Conservation (phyloP, 2,329 filamentous ascomycete genomes). For the Chaetomium strumarium region DNA sequence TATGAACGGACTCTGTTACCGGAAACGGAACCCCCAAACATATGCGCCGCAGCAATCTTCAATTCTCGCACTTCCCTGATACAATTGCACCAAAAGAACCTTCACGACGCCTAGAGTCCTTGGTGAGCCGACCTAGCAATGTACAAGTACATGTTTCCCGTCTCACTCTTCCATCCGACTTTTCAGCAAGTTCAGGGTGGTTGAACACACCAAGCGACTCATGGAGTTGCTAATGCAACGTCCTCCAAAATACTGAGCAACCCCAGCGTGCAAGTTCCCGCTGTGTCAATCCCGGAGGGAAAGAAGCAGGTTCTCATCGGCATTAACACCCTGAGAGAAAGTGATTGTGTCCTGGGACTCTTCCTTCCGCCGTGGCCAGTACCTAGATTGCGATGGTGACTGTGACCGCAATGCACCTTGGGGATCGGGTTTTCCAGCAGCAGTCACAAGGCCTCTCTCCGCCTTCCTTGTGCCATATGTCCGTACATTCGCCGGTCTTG, state of each 20-base stretch:
- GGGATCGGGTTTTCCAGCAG: not conserved
- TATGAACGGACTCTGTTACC: too few relatives aligned
- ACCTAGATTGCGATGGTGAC: conserved; percentile 10
- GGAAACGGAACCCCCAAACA: too few relatives aligned
- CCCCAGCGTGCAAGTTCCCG: not conserved
- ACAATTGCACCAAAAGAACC: not conserved
- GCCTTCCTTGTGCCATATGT: conserved; percentile 14
- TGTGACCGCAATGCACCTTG: not conserved
- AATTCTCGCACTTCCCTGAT: not conserved
- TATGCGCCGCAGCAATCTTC: not conserved
- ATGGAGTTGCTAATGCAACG: not conserved
- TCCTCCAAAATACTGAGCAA: conserved; percentile 3
- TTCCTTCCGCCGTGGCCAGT: conserved; percentile 9
- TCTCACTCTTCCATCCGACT: not conserved
- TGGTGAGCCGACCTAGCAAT: not conserved
- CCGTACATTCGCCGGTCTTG: conserved; percentile 5
- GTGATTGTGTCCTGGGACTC: conserved; percentile 18
- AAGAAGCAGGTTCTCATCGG: not conserved
- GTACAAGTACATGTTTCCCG: not conserved
- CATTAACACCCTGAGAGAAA: conserved; percentile 14
- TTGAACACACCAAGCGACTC: conserved; percentile 7
- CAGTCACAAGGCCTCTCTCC: not conserved
- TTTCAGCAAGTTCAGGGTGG: not conserved
- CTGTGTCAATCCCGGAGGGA: not conserved
- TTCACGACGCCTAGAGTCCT: not conserved